phyloP scores from a whole-genome alignment of 805 yeast genomes.

The Tetrapisispora phaffii region DNA sequence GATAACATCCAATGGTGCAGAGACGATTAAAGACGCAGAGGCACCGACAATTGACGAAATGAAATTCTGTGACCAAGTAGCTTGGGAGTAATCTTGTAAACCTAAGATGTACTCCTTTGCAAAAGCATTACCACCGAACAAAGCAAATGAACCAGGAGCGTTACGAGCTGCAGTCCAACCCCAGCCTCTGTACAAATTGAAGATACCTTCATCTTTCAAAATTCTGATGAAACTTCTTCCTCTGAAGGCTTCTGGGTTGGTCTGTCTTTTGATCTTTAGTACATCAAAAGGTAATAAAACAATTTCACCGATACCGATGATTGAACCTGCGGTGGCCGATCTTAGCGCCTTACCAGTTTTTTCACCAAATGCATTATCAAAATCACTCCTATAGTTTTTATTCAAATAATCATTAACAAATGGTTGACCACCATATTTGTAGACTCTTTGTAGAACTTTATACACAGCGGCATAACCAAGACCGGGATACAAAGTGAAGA shows the following conservation, averaged over 20 bases:
- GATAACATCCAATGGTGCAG: conserved; percentile 96
- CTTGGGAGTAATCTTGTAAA: conserved; percentile 73
- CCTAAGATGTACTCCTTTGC: conserved; percentile 94
- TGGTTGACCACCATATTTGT: conserved; percentile 99
- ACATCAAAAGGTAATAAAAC: conserved; percentile 92
- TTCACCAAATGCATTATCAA: conserved; percentile 72
- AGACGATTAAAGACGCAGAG: conserved; percentile 87
- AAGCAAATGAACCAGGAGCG: conserved; percentile 96
- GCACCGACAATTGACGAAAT: conserved; percentile 94
- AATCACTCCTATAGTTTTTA: conserved; percentile 57
- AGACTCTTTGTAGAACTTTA: conserved; percentile 92
- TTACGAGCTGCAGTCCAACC: conserved; percentile 99
- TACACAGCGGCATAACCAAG: conserved; percentile 96
- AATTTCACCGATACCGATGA: conserved; percentile 97
- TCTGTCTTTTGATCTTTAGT: conserved; percentile 95
- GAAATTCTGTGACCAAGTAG: conserved; percentile 93
- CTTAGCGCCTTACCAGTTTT: conserved; percentile 95
- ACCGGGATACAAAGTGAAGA: conserved; percentile 89
- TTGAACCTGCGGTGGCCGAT: conserved; percentile 94
- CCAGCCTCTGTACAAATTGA: conserved; percentile 94
- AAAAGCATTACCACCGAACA: conserved; percentile 97
- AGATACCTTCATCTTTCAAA: conserved; percentile 73
- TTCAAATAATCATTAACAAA: conserved; percentile 89
- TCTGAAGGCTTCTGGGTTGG: conserved; percentile 98
- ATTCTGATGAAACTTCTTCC: conserved; percentile 93